Percentiles rank a stretch among this genome's conserved stretches.
Conservation (phyloP, 768 basidiomycete species). For the Jaapia argillacea region DNA sequence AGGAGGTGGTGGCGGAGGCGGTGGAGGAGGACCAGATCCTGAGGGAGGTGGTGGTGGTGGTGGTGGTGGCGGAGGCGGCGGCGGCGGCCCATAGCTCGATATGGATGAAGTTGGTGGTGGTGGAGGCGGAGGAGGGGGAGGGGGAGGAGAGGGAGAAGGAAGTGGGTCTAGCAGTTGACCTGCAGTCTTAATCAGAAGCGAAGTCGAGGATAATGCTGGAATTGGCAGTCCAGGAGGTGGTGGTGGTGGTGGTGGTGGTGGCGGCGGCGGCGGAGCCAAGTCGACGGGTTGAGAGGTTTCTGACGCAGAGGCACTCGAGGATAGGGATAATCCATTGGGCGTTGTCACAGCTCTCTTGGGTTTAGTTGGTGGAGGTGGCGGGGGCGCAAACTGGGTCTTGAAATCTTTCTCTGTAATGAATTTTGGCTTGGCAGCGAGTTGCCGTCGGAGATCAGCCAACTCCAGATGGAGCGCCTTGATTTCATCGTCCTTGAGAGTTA, state of each 20-base stretch:
- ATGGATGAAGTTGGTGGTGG: conserved; percentile 22
- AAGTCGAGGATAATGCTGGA: no score
- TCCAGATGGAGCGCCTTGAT: conserved; percentile 42
- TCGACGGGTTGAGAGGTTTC: no score
- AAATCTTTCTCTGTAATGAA: conserved; percentile 58
- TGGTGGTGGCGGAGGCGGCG: conserved; percentile 9
- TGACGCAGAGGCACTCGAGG: no score
- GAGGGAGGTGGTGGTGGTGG: conserved; percentile 10
- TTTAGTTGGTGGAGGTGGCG: conserved; percentile 53
- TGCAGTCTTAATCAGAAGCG: not conserved
- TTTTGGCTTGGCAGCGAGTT: conserved; percentile 38
- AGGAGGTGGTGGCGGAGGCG: conserved; percentile 19
- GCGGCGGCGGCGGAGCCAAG: conserved; percentile 56
- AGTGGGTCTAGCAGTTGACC: not conserved
- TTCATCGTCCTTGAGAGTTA: conserved; percentile 60
- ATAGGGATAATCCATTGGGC: no score
- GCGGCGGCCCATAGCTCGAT: conserved; percentile 1
- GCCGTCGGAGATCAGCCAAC: conserved; percentile 38
- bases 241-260: conserved; percentile 21
- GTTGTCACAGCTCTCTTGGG: conserved; percentile 17
- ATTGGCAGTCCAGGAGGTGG: not conserved
- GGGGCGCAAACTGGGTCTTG: conserved; percentile 56
- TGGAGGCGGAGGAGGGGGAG: conserved; percentile 22
- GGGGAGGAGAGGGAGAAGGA: conserved; percentile 15
- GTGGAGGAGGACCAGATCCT: conserved; percentile 16